Evolutionary conservation across 345 rosid species (phyloP).

Genomic region (Populus alba): DNA sequence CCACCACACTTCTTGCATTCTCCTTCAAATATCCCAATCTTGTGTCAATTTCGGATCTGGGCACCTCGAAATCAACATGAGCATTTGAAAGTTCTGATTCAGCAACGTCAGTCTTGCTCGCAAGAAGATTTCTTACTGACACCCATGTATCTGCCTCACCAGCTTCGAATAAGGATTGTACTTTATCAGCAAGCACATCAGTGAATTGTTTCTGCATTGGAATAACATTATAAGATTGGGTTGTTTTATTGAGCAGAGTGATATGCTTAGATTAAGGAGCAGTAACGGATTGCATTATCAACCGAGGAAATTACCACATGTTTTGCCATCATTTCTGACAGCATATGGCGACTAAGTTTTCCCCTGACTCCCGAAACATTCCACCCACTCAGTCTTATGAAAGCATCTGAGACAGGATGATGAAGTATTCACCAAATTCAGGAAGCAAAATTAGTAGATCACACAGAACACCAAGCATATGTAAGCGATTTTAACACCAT

Average conservation of each 20-base stretch:
- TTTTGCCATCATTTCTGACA: constrained; percentile 48
- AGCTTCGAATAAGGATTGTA: constrained; percentile 58
- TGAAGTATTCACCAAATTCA: background rate
- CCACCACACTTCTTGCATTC: constrained; percentile 30
- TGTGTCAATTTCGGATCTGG: constrained; percentile 31
- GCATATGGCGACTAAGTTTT: constrained; percentile 55
- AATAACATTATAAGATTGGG: constrained; percentile 11
- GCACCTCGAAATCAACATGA: constrained; percentile 61
- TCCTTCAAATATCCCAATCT: constrained; percentile 52
- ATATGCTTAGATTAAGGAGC: background rate
- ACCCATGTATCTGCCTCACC: constrained; percentile 64
- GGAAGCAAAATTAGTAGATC: background rate
- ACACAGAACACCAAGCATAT: too few relatives aligned
- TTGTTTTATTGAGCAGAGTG: background rate
- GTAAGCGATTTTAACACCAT: too few relatives aligned
- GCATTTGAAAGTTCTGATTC: constrained; percentile 41
- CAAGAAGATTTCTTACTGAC: constrained; percentile 60
- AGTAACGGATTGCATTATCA: background rate
- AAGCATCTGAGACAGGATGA: constrained; percentile 47
- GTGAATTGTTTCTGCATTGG: constrained; percentile 50
- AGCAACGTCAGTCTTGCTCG: constrained; percentile 52
- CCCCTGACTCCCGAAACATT: constrained; percentile 56
- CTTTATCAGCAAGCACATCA: constrained; percentile 46
- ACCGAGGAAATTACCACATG: constrained; percentile 45
- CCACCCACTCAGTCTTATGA: constrained; percentile 57